These are phyloP conservation scores for Penicillium sp. DNA, from an alignment of 2,329 filamentous ascomycete genomes.

Conservation along the genomic window DNA sequence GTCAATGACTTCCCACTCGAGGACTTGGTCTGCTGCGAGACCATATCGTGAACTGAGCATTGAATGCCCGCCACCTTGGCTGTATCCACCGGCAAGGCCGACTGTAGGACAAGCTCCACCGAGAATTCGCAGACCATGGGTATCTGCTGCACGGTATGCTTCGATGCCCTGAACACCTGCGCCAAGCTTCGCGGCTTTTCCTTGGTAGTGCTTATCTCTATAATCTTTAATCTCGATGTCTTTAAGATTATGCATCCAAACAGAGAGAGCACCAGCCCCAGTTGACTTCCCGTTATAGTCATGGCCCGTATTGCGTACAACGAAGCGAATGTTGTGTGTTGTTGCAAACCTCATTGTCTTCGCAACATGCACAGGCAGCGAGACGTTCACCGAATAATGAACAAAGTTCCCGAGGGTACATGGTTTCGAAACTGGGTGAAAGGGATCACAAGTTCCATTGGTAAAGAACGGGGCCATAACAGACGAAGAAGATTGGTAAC, in stretches of 20 bases:
- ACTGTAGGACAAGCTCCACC: conserved; percentile 53
- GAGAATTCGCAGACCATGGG: conserved; percentile 47
- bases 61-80: conserved; percentile 56
- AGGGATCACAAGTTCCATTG: conserved; percentile 39
- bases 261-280: conserved; percentile 47
- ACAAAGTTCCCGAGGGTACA: conserved; percentile 26
- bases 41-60: conserved; percentile 51
- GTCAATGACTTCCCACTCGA: conserved; percentile 54
- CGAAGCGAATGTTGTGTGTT: conserved; percentile 47
- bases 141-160: conserved; percentile 44
- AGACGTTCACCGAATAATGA: conserved; percentile 33
- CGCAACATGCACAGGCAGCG: conserved; percentile 20
- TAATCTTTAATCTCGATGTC: conserved; percentile 27
- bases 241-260: conserved; percentile 30
- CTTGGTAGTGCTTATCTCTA: conserved; percentile 41
- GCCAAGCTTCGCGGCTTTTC: conserved; percentile 49
- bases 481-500: conserved; percentile 54
- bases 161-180: conserved; percentile 51
- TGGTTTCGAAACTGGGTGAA: conserved; percentile 25
- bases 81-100: conserved; percentile 55
- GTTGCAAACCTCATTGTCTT: conserved; percentile 37
- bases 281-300: conserved; percentile 47
- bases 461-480: conserved; percentile 36
- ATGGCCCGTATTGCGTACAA: conserved; percentile 39
- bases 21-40: conserved; percentile 54